Conservation (phyloP, 306 rosid genomes). For the Cicer cuneatum region DNA sequence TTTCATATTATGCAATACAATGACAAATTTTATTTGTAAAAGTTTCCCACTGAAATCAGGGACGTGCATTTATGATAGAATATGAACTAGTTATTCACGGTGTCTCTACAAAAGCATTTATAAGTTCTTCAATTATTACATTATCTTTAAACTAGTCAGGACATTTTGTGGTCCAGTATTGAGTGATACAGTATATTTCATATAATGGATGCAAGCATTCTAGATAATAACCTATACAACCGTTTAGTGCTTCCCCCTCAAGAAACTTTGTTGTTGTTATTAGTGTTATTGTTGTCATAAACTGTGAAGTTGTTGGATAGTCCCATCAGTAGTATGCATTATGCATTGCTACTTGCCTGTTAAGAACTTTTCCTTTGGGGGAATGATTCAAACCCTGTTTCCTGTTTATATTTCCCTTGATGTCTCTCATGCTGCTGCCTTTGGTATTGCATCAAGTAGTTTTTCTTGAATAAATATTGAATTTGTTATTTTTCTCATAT, state of each 20-base stretch:
- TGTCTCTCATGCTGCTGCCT: conserved; percentile 29
- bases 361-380: conserved; percentile 30
- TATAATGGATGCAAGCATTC: conserved; percentile 4
- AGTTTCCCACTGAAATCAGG: conserved; percentile 5
- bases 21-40: conserved; percentile 23
- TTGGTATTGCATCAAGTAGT: conserved; percentile 22
- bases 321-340: conserved; percentile 29
- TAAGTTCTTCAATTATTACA: conserved; percentile 5
- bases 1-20: neutral
- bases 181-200: conserved; percentile 11
- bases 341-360: conserved; percentile 34
- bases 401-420: conserved; percentile 2
- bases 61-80: conserved; percentile 16
- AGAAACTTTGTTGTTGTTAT: conserved; percentile 5
- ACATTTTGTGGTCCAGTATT: conserved; percentile 21
- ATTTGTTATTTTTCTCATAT: neutral
- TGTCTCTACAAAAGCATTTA: conserved; percentile 18
- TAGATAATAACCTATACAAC: conserved; percentile 17
- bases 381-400: conserved; percentile 34
- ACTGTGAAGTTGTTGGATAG: conserved; percentile 31
- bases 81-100: conserved; percentile 3
- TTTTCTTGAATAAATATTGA: conserved; percentile 32
- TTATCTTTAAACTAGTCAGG: conserved; percentile 31
- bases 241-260: neutral
- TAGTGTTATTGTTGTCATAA: neutral